Percentiles rank a stretch among this genome's conserved stretches.
Evolutionary conservation across 352 stramenopile genomes (phyloP).

Genomic region (Globisporangium polare): DNA sequence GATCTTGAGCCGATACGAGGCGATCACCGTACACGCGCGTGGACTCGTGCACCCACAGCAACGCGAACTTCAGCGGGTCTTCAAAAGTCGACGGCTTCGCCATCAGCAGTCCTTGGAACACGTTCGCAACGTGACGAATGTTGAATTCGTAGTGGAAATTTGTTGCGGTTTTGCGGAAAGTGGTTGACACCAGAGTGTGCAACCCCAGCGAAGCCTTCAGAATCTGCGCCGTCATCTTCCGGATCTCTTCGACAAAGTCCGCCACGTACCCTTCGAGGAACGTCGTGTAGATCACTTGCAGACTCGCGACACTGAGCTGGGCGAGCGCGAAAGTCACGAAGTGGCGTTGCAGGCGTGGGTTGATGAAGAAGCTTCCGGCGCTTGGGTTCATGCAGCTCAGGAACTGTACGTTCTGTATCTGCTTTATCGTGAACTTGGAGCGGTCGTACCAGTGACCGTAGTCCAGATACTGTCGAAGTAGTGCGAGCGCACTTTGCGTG

Average conservation of each 20-base stretch:
- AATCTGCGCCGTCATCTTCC: constrained; percentile 82
- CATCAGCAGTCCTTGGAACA: constrained; percentile 94
- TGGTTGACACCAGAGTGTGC: constrained; percentile 72
- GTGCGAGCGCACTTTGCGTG: constrained; percentile 92
- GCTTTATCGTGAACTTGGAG: constrained; percentile 89
- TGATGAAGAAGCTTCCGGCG: constrained; percentile 91
- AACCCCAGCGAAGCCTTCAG: constrained; percentile 87
- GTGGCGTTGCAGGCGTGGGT: constrained; percentile 92
- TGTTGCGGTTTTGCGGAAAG: constrained; percentile 90
- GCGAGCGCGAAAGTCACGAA: constrained; percentile 95
- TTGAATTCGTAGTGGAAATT: constrained; percentile 99
- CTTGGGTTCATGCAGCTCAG: constrained; percentile 95
- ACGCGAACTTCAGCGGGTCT: constrained; percentile 87
- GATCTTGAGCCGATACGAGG: constrained; percentile 79
- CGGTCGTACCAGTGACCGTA: constrained; percentile 95
- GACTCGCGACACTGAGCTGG: constrained; percentile 78
- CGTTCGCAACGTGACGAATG: constrained; percentile 92
- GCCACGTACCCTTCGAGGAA: constrained; percentile 93
- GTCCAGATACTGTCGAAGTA: constrained; percentile 94
- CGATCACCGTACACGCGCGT: constrained; percentile 94
- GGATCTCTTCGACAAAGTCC: constrained; percentile 92
- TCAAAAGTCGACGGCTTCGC: constrained; percentile 81
- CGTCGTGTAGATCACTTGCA: constrained; percentile 94
- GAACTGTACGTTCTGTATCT: constrained; percentile 94
- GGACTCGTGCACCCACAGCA: constrained; percentile 97